A percentile compares a stretch with the other conserved stretches of the same genome.
Conservation (phyloP, 192 early-diverging fungal genomes). For the Backusella luteola region DNA sequence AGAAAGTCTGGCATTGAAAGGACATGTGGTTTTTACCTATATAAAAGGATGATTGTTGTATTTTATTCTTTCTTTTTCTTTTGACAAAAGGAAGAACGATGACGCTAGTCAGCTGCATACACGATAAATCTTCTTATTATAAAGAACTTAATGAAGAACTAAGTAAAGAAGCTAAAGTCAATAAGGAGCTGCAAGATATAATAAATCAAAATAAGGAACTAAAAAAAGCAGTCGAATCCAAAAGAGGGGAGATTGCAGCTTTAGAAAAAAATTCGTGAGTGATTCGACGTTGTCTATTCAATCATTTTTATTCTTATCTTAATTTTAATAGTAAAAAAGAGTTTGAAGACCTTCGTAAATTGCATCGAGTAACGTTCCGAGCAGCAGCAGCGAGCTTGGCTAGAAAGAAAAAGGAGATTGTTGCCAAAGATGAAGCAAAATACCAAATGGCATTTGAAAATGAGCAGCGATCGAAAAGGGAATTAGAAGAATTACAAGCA, state of each 20-base stretch:
- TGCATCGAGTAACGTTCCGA: slow-evolving; percentile 19
- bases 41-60: background rate
- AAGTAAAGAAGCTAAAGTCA: background rate
- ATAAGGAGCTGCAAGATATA: background rate
- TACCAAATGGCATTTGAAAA: slow-evolving; percentile 33
- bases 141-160: slow-evolving; percentile 5
- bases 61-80: background rate
- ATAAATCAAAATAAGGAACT: background rate
- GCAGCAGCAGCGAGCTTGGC: slow-evolving; percentile 21
- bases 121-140: slow-evolving; percentile 2
- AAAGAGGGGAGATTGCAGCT: background rate
- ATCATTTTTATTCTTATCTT: background rate
- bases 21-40: background rate
- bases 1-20: background rate
- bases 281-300: background rate
- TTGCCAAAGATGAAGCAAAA: slow-evolving; percentile 29
- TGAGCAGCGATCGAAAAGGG: slow-evolving; percentile 19
- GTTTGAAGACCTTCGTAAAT: slow-evolving; percentile 25
- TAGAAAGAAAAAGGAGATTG: slow-evolving; percentile 24
- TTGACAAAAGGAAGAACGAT: background rate
- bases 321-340: slow-evolving; percentile 26
- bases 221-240: background rate
- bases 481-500: slow-evolving; percentile 11
- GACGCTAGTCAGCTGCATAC: slow-evolving; percentile 13
- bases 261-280: slow-evolving; percentile 12